Evolutionary conservation across 2,329 filamentous ascomycete species (phyloP).

Genomic region (Ascochyta viciae-villosae): DNA sequence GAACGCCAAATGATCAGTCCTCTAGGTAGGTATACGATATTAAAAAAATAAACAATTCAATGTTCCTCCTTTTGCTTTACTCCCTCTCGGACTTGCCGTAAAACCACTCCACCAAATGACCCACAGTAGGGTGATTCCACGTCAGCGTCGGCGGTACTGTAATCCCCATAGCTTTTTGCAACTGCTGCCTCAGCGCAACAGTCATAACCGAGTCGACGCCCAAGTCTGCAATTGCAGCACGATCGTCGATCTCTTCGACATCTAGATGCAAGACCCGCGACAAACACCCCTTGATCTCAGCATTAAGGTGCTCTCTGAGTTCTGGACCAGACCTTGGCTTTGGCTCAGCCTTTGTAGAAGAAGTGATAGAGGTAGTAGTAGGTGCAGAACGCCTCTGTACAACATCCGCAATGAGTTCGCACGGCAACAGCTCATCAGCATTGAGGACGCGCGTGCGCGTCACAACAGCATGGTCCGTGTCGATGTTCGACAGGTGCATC

Average conservation of each 20-base stretch:
- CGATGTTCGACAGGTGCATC: conserved; percentile 45
- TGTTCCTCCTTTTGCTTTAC: background rate
- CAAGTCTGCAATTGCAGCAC: conserved; percentile 47
- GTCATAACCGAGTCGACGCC: conserved; percentile 54
- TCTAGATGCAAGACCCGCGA: conserved; percentile 44
- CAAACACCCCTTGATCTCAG: conserved; percentile 45
- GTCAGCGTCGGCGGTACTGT: conserved; percentile 51
- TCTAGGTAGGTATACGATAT: background rate
- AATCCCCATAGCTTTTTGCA: conserved; percentile 46
- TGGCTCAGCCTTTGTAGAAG: background rate
- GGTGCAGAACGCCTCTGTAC: conserved; percentile 17
- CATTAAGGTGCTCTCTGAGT: conserved; percentile 39
- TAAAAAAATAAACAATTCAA: background rate
- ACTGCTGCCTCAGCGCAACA: conserved; percentile 43
- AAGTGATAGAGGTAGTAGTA: background rate
- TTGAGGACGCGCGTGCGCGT: conserved; percentile 43
- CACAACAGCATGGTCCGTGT: conserved; percentile 52
- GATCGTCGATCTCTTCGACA: conserved; percentile 45
- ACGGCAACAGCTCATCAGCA: conserved; percentile 36
- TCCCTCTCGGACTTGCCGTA: conserved; percentile 25
- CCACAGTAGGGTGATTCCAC: conserved; percentile 53
- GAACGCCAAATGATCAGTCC: background rate
- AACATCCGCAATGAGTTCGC: conserved; percentile 25
- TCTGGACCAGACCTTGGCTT: conserved; percentile 31
- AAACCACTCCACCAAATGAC: conserved; percentile 50